Evolutionary conservation across 2,329 filamentous ascomycete species (phyloP).

Genomic region (Remersonia thermophila): DNA sequence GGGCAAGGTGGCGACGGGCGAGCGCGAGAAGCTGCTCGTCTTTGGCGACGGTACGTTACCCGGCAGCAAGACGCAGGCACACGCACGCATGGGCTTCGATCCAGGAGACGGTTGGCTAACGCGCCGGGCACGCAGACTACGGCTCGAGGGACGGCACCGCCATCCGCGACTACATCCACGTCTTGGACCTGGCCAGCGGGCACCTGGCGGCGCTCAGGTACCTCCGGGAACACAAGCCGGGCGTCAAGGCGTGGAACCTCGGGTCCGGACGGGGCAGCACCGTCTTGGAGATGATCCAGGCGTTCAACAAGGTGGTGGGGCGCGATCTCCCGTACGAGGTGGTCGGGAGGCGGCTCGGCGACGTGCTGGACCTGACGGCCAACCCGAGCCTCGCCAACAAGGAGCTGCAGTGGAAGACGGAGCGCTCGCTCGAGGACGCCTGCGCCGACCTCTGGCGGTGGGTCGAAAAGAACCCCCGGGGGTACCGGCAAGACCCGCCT

Average conservation of each 20-base stretch:
- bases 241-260: slow-evolving; percentile 91
- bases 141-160: slow-evolving; percentile 78
- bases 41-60: slow-evolving; percentile 76
- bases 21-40: slow-evolving; percentile 85
- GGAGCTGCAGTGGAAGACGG: slow-evolving; percentile 86
- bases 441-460: slow-evolving; percentile 93
- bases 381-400: slow-evolving; percentile 77
- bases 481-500: slow-evolving; percentile 86
- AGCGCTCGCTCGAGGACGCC: slow-evolving; percentile 80
- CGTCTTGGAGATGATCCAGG: slow-evolving; percentile 94
- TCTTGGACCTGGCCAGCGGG: slow-evolving; percentile 75
- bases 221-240: slow-evolving; percentile 70
- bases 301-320: slow-evolving; percentile 79
- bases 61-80: not conserved
- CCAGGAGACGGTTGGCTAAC: no score
- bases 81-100: no score
- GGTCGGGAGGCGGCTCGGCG: slow-evolving; percentile 67
- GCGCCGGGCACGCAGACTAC: slow-evolving; percentile 63
- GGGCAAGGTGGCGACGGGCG: slow-evolving; percentile 90
- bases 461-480: slow-evolving; percentile 93
- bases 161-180: slow-evolving; percentile 97
- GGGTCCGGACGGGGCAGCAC: slow-evolving; percentile 91
- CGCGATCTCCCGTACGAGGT: slow-evolving; percentile 79
- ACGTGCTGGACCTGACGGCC: slow-evolving; percentile 89
- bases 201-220: slow-evolving; percentile 85